Base-by-base conservation (phyloP, 495 filamentous ascomycete species). In the Penicillium soppii region DNA sequence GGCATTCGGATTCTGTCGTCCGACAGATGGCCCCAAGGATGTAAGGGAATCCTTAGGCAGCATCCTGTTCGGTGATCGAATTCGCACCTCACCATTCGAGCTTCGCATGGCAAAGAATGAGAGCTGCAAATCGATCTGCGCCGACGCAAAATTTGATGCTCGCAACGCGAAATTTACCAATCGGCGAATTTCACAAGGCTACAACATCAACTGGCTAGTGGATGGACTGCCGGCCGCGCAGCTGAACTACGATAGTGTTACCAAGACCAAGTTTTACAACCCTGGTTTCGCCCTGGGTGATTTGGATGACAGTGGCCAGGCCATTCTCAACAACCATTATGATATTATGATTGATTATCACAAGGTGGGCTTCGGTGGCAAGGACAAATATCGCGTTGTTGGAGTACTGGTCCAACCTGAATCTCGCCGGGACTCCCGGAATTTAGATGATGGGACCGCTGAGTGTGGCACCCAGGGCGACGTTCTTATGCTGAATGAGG, bases 261-360 rank as follows among this genome's bases (percentile, higher is more conserved):
- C 89, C 17, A 75, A 83, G 20, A 81, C 82, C 10, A 76, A 85
- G 33, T 94, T 91, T 62, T 95, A 95, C 66, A 90, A 81, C 57
- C 88, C 91, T 15, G 91, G 94, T 4, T 98, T 98, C 68, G 77
- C 87, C 30, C 75, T 98, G 52, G 94, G 94, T n/a, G 63, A 71
- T 7, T 54, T 83, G 43, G 75, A 81, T 45, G 74, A 82, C 17
- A 72, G 75, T 44, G 74, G 80, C 12, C 66, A 81, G 39, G 68
- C 82, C 15, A 54, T 77, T 19, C 77, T 97, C 56, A 87, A 97
- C 75, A 97, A 96, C 65, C 94, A 98, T 69, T 96, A 90, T 67
- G 85, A 96, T 56, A 95, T 98, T 57, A 48, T 85, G n/a, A 83
- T 98, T 63, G 91, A 98, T 50, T 97, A 92, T 59, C 95, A 98